These are phyloP conservation scores for Lipomyces starkeyi DNA, from an alignment of 805 yeast genomes.

Conservation along the genomic window DNA sequence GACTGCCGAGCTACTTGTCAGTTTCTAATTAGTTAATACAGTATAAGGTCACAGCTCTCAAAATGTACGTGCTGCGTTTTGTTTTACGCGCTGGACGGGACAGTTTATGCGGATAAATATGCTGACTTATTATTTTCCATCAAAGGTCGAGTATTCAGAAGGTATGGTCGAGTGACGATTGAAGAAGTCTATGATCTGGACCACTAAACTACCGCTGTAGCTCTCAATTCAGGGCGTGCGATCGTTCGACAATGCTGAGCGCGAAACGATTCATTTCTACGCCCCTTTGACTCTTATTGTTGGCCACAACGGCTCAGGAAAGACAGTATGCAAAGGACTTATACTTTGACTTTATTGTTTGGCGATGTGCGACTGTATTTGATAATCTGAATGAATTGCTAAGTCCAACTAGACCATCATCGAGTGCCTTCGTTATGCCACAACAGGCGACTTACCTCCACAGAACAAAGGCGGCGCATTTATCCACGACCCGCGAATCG, in stretches of 20 bases:
- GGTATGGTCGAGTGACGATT: background rate
- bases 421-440: constrained; percentile 90
- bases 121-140: background rate
- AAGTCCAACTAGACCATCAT: constrained; percentile 64
- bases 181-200: background rate
- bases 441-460: constrained; percentile 96
- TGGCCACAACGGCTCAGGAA: constrained; percentile 96
- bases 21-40: background rate
- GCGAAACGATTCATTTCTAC: constrained; percentile 88
- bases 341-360: background rate
- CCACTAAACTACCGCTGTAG: constrained; percentile 43
- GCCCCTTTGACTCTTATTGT: constrained; percentile 91
- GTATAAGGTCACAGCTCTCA: background rate
- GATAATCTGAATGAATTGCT: background rate
- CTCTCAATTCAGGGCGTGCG: constrained; percentile 86
- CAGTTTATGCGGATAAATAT: background rate
- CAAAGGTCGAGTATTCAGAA: constrained; percentile 2
- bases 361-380: background rate
- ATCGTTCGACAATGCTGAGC: constrained; percentile 82
- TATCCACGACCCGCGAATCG: constrained; percentile 75
- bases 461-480: constrained; percentile 96
- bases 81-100: background rate
- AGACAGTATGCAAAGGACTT: constrained; percentile 57
- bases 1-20: background rate
- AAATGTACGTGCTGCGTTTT: background rate